These are phyloP conservation scores for Vigna nakashimae DNA, from an alignment of 306 rosid genomes.

Conservation along the genomic window DNA sequence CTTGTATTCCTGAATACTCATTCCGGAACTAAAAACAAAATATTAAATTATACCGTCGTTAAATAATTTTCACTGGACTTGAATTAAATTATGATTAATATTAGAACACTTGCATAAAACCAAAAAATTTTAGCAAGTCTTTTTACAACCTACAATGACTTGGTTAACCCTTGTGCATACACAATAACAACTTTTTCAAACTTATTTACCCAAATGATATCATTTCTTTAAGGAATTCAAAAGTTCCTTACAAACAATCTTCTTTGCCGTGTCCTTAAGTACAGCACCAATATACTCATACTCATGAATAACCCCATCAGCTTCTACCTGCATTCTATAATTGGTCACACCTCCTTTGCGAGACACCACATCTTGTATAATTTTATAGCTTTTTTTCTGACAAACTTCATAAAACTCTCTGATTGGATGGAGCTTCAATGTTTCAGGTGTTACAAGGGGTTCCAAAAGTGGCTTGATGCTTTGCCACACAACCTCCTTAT, in stretches of 20 bases:
- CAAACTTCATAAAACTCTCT: conserved; percentile 62
- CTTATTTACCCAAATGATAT: background rate
- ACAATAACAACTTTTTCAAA: background rate
- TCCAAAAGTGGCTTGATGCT: conserved; percentile 76
- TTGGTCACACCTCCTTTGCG: conserved; percentile 27
- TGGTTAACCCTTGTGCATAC: background rate
- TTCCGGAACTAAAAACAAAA: too few relatives aligned
- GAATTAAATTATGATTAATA: too few relatives aligned
- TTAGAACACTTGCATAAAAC: too few relatives aligned
- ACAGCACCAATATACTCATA: conserved; percentile 26
- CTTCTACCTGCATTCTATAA: conserved; percentile 57
- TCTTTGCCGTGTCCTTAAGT: conserved; percentile 50
- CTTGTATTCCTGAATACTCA: too few relatives aligned
- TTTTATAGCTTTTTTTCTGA: conserved; percentile 45
- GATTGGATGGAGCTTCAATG: conserved; percentile 57
- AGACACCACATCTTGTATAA: conserved; percentile 11
- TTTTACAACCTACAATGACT: background rate
- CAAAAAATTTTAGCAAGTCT: too few relatives aligned
- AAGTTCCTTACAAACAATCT: conserved; percentile 58
- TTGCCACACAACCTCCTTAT: conserved; percentile 57
- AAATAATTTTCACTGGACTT: too few relatives aligned
- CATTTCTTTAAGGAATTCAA: conserved; percentile 55
- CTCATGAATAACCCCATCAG: conserved; percentile 50
- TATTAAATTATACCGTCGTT: too few relatives aligned
- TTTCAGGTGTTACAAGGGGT: conserved; percentile 75